phyloP scores from a whole-genome alignment of 306 rosid species.

The Sicyos edulis region DNA sequence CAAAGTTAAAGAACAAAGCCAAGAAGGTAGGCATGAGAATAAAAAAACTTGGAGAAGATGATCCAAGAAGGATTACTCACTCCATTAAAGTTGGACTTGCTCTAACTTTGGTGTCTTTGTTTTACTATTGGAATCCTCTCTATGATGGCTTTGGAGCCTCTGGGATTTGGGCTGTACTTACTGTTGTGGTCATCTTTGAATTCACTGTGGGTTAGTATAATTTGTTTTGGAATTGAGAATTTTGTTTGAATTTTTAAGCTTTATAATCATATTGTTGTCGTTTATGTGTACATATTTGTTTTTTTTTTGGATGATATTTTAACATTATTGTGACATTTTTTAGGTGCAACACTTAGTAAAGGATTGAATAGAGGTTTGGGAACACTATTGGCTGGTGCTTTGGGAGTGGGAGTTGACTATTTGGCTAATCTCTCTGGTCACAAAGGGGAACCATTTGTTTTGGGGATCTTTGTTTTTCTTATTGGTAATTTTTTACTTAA shows the following conservation, averaged over 20 bases:
- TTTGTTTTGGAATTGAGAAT: background rate
- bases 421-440: constrained; percentile 55
- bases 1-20: constrained; percentile 33
- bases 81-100: constrained; percentile 86
- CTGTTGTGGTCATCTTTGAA: constrained; percentile 83
- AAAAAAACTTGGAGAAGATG: constrained; percentile 68
- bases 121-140: constrained; percentile 66
- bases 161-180: constrained; percentile 94
- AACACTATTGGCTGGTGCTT: constrained; percentile 68
- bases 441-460: constrained; percentile 55
- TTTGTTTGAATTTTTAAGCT: background rate
- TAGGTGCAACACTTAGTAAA: constrained; percentile 79
- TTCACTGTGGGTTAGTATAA: constrained; percentile 64
- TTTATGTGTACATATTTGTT: background rate
- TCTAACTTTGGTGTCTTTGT: constrained; percentile 71
- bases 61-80: constrained; percentile 78
- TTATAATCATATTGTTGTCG: background rate
- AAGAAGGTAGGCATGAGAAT: constrained; percentile 29
- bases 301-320: background rate
- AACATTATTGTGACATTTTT: background rate
- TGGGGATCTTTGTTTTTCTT: constrained; percentile 67
- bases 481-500: constrained; percentile 39
- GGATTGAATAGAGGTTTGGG: constrained; percentile 76
- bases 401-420: constrained; percentile 73
- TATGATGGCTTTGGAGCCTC: constrained; percentile 73